phyloP scores from a whole-genome alignment of 768 basidiomycete species.

The Agrocybe chaxingu region DNA sequence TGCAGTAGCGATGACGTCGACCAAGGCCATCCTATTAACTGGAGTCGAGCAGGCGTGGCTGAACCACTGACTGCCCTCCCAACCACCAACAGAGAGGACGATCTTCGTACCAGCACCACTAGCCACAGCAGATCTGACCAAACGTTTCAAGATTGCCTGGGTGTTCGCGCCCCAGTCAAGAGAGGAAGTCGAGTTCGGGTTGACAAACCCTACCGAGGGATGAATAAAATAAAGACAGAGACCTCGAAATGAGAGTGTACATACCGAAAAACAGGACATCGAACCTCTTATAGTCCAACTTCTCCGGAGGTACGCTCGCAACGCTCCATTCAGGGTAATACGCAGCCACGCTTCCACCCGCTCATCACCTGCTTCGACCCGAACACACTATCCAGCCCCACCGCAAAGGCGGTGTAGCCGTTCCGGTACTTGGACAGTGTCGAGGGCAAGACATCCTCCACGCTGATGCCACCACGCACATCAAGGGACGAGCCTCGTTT shows the following conservation, averaged over 20 bases:
- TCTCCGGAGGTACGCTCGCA: conserved; percentile 47
- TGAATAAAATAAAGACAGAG: not conserved
- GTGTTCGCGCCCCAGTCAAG: conserved; percentile 51
- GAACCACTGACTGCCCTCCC: conserved; percentile 64
- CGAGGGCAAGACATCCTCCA: conserved; percentile 45
- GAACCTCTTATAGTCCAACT: conserved; percentile 59
- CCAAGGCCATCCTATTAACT: conserved; percentile 47
- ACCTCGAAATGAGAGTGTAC: not conserved
- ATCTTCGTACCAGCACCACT: conserved; percentile 58
- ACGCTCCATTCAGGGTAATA: conserved; percentile 55
- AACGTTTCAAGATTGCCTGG: conserved; percentile 44
- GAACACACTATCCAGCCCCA: conserved; percentile 19
- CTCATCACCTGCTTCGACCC: not conserved
- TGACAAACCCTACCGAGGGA: conserved; percentile 51
- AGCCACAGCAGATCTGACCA: conserved; percentile 53
- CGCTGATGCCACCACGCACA: conserved; percentile 23
- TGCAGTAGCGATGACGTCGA: conserved; percentile 44
- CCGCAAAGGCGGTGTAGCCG: conserved; percentile 11
- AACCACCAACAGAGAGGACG: conserved; percentile 66
- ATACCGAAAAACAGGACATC: conserved; percentile 66
- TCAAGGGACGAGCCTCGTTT: conserved; percentile 10
- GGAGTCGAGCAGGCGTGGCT: conserved; percentile 49
- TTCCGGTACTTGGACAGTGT: conserved; percentile 27
- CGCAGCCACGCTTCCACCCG: conserved; percentile 29
- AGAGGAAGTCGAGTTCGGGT: conserved; percentile 50